phyloP scores from a whole-genome alignment of 2,329 filamentous ascomycete species.

The Didymella sp. region DNA sequence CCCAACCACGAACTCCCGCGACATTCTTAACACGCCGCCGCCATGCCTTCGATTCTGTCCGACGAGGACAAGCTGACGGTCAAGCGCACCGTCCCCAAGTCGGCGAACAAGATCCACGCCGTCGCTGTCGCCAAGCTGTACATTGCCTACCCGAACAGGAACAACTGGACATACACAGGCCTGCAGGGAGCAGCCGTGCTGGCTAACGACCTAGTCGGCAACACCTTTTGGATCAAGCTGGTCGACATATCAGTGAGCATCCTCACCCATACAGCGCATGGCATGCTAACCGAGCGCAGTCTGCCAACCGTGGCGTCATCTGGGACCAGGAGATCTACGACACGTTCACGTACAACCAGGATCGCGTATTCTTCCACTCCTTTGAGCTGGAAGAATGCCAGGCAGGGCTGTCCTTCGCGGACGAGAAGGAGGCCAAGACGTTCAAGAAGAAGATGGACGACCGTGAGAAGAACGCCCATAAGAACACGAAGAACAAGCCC shows the following conservation, averaged over 20 bases:
- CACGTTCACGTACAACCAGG: slow-evolving; percentile 92
- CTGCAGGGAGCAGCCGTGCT: slow-evolving; percentile 91
- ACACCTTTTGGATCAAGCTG: slow-evolving; percentile 97
- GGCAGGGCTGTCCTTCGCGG: slow-evolving; percentile 88
- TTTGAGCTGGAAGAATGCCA: slow-evolving; percentile 95
- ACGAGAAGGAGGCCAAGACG: slow-evolving; percentile 96
- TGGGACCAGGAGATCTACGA: slow-evolving; percentile 89
- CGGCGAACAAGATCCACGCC: slow-evolving; percentile 95
- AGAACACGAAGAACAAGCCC: slow-evolving; percentile 79
- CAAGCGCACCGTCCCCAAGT: slow-evolving; percentile 91
- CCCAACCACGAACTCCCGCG: slow-evolving; percentile 8
- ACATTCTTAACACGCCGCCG: slow-evolving; percentile 27
- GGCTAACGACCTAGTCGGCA: slow-evolving; percentile 90
- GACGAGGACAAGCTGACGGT: slow-evolving; percentile 97
- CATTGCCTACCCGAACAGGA: slow-evolving; percentile 84
- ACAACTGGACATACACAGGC: slow-evolving; percentile 92
- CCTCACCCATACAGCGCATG: slow-evolving; percentile 22
- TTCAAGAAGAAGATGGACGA: slow-evolving; percentile 99
- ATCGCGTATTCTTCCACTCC: slow-evolving; percentile 95
- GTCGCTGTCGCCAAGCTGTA: slow-evolving; percentile 94
- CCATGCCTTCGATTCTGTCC: slow-evolving; percentile 72
- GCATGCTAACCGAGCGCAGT: slow-evolving; percentile 54
- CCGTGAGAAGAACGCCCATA: slow-evolving; percentile 92
- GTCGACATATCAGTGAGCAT: slow-evolving; percentile 89
- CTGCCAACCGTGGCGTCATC: slow-evolving; percentile 41